Evolutionary conservation across 805 yeast species (phyloP).

Genomic region (Metschnikowia hibisci): DNA sequence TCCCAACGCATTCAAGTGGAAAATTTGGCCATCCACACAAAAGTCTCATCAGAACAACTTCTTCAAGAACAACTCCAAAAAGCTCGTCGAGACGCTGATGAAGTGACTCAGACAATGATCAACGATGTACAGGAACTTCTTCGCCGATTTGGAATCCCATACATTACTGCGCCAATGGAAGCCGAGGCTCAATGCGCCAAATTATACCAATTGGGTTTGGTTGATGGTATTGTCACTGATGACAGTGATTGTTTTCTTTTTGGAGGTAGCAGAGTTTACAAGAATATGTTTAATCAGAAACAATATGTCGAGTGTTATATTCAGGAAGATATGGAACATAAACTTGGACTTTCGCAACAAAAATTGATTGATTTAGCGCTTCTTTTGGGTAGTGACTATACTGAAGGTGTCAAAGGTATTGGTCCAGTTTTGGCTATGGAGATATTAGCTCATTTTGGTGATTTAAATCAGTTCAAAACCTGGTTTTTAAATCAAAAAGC

Average conservation of each 20-base stretch:
- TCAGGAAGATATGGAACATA: slow-evolving; percentile 51
- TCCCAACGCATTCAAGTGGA: slow-evolving; percentile 29
- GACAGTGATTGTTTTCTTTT: slow-evolving; percentile 95
- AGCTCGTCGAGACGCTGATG: slow-evolving; percentile 85
- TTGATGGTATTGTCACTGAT: slow-evolving; percentile 94
- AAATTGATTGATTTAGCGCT: slow-evolving; percentile 78
- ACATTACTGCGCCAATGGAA: slow-evolving; percentile 94
- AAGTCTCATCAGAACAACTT: slow-evolving; percentile 41
- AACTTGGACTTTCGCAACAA: slow-evolving; percentile 60
- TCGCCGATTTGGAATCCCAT: slow-evolving; percentile 89
- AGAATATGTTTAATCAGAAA: slow-evolving; percentile 92
- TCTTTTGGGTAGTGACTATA: slow-evolving; percentile 90
- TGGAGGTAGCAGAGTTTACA: slow-evolving; percentile 81
- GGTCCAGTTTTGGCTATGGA: slow-evolving; percentile 95
- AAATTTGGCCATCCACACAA: slow-evolving; percentile 28
- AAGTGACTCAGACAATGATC: slow-evolving; percentile 82
- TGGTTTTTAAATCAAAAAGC: slow-evolving; percentile 57
- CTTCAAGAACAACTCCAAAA: slow-evolving; percentile 60
- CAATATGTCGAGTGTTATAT: slow-evolving; percentile 85
- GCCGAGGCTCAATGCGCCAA: slow-evolving; percentile 99
- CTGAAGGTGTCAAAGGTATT: slow-evolving; percentile 86
- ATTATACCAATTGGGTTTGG: slow-evolving; percentile 59
- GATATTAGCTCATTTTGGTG: slow-evolving; percentile 76
- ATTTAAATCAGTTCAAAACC: slow-evolving; percentile 37
- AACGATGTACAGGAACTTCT: slow-evolving; percentile 86